A percentile compares a stretch with the other conserved stretches of the same genome.
Conservation (phyloP, 371 early-diverging fungal genomes). For the Rhizopus microsporus region DNA sequence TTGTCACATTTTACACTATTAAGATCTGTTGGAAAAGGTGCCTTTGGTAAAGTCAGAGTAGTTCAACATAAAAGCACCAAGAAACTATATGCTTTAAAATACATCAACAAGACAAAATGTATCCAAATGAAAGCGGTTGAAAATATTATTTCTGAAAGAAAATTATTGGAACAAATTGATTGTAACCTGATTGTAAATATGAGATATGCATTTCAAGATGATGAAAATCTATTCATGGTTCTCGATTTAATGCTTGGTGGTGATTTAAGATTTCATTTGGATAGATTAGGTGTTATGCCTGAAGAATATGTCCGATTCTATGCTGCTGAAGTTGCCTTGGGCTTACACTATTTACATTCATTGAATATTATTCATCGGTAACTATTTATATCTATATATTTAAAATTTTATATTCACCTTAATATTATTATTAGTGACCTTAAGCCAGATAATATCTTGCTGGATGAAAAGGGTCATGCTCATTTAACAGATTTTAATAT, state of each 20-base stretch:
- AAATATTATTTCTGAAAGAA: conserved; percentile 63
- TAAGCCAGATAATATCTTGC: conserved; percentile 91
- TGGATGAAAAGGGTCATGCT: conserved; percentile 85
- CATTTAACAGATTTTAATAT: conserved; percentile 92
- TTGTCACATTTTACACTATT: conserved; percentile 69
- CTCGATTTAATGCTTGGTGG: conserved; percentile 88
- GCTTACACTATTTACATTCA: conserved; percentile 72
- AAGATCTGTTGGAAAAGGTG: conserved; percentile 74
- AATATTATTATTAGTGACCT: conserved; percentile 62
- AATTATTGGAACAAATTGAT: conserved; percentile 54
- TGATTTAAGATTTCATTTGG: conserved; percentile 82
- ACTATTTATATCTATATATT: conserved; percentile 1
- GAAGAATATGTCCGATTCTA: conserved; percentile 83
- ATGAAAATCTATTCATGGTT: conserved; percentile 79
- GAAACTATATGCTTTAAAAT: conserved; percentile 60
- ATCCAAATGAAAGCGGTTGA: conserved; percentile 59
- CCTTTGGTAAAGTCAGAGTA: conserved; percentile 82
- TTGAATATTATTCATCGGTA: conserved; percentile 58
- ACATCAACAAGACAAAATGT: conserved; percentile 62
- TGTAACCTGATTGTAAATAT: conserved; percentile 66
- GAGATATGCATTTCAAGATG: conserved; percentile 84
- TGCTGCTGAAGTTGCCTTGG: conserved; percentile 74
- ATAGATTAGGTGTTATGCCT: conserved; percentile 57
- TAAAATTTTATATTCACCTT: conserved; percentile 4
- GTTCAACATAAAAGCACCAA: conserved; percentile 82